Evolutionary conservation across 129 eudicot genomes (phyloP).

Genomic region (Flaveria ramosissima): DNA sequence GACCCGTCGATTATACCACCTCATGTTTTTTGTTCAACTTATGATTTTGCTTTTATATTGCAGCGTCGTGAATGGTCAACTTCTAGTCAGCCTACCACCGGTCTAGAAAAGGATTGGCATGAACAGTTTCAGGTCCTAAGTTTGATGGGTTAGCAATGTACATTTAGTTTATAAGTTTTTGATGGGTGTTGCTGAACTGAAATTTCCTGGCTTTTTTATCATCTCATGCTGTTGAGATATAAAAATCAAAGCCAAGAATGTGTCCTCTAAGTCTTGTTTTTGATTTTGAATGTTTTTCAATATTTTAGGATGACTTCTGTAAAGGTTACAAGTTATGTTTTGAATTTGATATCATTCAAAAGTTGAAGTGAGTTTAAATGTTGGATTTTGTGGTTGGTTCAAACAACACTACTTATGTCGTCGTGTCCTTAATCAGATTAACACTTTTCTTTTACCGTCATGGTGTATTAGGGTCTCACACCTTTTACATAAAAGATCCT

Average conservation of each 20-base stretch:
- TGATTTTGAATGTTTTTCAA: conserved; percentile 24
- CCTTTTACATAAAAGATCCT: too few species aligned
- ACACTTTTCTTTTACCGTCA: too few species aligned
- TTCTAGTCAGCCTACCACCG: conserved; percentile 67
- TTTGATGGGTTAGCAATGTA: conserved; percentile 26
- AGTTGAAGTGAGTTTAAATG: not conserved
- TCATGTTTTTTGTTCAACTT: not conserved
- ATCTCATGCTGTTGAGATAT: conserved; percentile 18
- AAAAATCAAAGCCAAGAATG: conserved; percentile 10
- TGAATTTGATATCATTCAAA: conserved; percentile 28
- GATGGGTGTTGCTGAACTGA: conserved; percentile 28
- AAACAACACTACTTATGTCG: too few species aligned
- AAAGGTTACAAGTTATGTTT: conserved; percentile 28
- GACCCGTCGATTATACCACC: not conserved
- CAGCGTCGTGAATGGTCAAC: conserved; percentile 67
- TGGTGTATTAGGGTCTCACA: too few species aligned
- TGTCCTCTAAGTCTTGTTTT: conserved; percentile 28
- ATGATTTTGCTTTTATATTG: conserved; percentile 23
- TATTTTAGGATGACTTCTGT: conserved; percentile 26
- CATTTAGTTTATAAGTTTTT: conserved; percentile 30
- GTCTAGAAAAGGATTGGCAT: conserved; percentile 36
- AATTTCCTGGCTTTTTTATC: conserved; percentile 4
- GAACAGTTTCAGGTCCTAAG: conserved; percentile 20
- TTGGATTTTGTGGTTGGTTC: too few species aligned
- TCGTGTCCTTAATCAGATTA: too few species aligned